Conservation (phyloP, 306 rosid genomes). For the Luffa acutangula region DNA sequence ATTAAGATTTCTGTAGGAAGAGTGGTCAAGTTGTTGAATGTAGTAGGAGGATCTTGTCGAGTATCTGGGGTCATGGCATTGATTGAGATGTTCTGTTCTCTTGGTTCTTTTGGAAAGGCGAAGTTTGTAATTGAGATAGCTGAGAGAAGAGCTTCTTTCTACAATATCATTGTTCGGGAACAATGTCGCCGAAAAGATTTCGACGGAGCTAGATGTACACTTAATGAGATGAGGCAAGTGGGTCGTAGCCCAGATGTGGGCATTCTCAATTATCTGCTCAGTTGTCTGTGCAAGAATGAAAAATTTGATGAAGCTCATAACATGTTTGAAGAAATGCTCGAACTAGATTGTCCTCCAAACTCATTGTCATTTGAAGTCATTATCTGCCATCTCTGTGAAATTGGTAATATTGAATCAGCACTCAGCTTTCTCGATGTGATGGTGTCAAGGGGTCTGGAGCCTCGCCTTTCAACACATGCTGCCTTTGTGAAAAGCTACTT, state of each 20-base stretch:
- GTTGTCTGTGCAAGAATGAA: constrained; percentile 42
- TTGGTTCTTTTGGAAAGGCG: constrained; percentile 34
- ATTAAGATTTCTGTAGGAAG: constrained; percentile 21
- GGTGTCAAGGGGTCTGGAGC: constrained; percentile 41
- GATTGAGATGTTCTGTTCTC: constrained; percentile 39
- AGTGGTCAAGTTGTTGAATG: constrained; percentile 31
- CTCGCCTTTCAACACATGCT: constrained; percentile 46
- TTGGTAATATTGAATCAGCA: constrained; percentile 28
- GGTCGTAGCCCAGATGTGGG: constrained; percentile 27
- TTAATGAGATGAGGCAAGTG: constrained; percentile 41
- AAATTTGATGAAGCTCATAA: constrained; percentile 30
- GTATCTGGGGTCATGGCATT: constrained; percentile 42
- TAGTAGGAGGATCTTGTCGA: constrained; percentile 50
- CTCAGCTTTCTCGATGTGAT: constrained; percentile 39
- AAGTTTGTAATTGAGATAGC: constrained; percentile 37
- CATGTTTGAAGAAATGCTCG: constrained; percentile 34
- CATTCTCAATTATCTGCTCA: constrained; percentile 33
- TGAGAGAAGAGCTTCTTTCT: constrained; percentile 25
- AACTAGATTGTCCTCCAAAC: constrained; percentile 28
- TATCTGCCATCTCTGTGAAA: constrained; percentile 31
- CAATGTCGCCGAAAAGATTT: constrained; percentile 38
- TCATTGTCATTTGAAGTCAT: constrained; percentile 38
- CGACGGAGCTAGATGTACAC: constrained; percentile 30
- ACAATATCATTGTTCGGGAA: constrained; percentile 38
- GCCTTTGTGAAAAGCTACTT: constrained; percentile 53